A percentile compares a stretch with the other conserved stretches of the same genome.
phyloP scores from a whole-genome alignment of 1,284 basidiomycete genomes.

The Ustilago bromivora region DNA sequence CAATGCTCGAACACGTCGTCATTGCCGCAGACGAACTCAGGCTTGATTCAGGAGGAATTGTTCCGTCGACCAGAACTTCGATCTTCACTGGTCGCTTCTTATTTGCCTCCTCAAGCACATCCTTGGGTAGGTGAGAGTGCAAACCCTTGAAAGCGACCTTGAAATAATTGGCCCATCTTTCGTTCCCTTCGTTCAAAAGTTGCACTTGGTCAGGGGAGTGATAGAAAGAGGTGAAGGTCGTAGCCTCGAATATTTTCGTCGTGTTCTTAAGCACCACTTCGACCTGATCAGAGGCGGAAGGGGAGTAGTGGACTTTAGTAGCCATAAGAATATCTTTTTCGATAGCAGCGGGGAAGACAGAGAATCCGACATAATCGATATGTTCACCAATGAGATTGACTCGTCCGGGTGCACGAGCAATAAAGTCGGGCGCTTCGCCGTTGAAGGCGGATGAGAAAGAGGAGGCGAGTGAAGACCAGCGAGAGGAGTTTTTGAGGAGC shows the following conservation, averaged over 20 bases:
- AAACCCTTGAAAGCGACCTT: constrained; percentile 67
- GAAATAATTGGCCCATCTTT: constrained; percentile 69
- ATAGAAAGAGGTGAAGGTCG: constrained; percentile 49
- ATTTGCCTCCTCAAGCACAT: constrained; percentile 23
- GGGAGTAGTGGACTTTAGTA: constrained; percentile 41
- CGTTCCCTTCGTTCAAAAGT: constrained; percentile 55
- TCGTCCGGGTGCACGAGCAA: constrained; percentile 67
- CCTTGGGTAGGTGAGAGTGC: constrained; percentile 57
- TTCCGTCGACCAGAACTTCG: constrained; percentile 65
- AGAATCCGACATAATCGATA: constrained; percentile 67
- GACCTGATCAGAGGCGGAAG: constrained; percentile 10
- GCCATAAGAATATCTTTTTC: constrained; percentile 69
- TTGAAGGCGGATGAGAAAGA: constrained; percentile 44
- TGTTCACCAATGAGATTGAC: constrained; percentile 69
- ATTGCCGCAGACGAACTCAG: constrained; percentile 66
- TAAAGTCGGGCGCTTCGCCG: constrained; percentile 51
- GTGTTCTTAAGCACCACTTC: constrained; percentile 59
- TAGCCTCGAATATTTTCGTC: constrained; percentile 45
- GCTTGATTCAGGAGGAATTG: constrained; percentile 64
- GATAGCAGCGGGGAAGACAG: constrained; percentile 66
- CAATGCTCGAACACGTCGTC: constrained; percentile 64
- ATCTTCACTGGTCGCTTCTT: constrained; percentile 42
- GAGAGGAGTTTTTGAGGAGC: constrained; percentile 43
- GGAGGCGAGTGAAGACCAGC: constrained; percentile 55
- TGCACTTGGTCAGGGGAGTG: constrained; percentile 39